A percentile compares a stretch with the other conserved stretches of the same genome.
These are phyloP conservation scores for Saccharomycopsis lassenensis DNA, from an alignment of 805 yeast genomes.

Conservation along the genomic window DNA sequence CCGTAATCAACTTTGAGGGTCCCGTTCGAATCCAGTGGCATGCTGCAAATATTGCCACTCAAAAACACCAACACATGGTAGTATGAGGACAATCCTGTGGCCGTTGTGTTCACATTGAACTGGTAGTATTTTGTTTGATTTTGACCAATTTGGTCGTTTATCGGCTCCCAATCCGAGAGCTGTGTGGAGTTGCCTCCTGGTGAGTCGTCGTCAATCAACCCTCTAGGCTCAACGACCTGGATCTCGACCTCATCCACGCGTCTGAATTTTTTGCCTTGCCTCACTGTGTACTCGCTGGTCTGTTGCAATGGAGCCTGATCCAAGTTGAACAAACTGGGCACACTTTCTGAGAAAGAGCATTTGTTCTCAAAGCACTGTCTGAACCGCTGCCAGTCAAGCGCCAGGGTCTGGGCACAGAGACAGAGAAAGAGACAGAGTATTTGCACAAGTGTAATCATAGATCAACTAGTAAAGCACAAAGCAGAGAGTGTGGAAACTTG, in stretches of 20 bases:
- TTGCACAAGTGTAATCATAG: no score
- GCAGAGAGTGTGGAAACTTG: no score
- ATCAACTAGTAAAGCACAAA: no score
- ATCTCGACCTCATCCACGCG: constrained; percentile 4
- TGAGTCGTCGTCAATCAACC: constrained; percentile 1
- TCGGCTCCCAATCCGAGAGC: constrained; percentile 21
- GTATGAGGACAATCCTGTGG: constrained; percentile 33
- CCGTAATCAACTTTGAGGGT: constrained; percentile 14
- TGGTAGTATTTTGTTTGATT: constrained; percentile 32
- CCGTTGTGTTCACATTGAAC: constrained; percentile 33
- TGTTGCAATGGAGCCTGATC: no score
- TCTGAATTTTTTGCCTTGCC: constrained; percentile 6
- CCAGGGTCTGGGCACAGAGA: no score
- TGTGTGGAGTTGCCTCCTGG: constrained; percentile 9
- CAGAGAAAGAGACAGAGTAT: no score
- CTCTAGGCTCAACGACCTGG: constrained; percentile 9
- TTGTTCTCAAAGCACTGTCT: no score
- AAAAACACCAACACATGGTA: constrained; percentile 38
- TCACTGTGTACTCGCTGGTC: no score
- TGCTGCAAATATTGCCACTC: constrained; percentile 39
- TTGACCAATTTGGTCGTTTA: constrained; percentile 23
- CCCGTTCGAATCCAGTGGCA: constrained; percentile 20
- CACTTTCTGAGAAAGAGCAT: no score
- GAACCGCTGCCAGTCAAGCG: no score
- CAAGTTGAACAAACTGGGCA: no score